Percentiles rank a stretch among this genome's conserved stretches.
Conservation (phyloP, 2,329 filamentous ascomycete genomes). For the Pseudohalonectria lignicola region DNA sequence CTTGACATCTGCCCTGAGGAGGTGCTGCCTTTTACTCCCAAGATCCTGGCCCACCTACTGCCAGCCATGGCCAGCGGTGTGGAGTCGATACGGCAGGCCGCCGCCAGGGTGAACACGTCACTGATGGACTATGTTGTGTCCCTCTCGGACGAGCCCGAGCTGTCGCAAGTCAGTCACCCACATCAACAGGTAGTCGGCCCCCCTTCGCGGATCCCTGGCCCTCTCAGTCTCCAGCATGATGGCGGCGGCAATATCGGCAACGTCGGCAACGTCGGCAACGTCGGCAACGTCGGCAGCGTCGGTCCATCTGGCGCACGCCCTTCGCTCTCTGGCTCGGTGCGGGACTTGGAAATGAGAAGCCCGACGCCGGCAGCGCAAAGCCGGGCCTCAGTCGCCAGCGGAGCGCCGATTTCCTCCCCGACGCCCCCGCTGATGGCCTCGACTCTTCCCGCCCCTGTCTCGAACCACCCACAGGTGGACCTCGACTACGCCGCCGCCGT, state of each 20-base stretch:
- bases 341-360: slow-evolving; percentile 41
- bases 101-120: slow-evolving; percentile 78
- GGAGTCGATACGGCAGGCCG: slow-evolving; percentile 79
- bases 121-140: slow-evolving; percentile 93
- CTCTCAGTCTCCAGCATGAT: slow-evolving; percentile 27
- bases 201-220: slow-evolving; percentile 25
- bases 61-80: slow-evolving; percentile 90
- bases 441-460: slow-evolving; percentile 29
- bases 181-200: slow-evolving; percentile 11
- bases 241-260: neutral
- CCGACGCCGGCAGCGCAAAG: slow-evolving; percentile 29
- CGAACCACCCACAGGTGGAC: slow-evolving; percentile 46
- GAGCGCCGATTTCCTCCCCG: slow-evolving; percentile 21
- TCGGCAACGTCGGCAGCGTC: too few species aligned
- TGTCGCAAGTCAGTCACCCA: slow-evolving; percentile 19
- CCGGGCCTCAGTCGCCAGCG: slow-evolving; percentile 26
- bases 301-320: slow-evolving; percentile 37
- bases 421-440: slow-evolving; percentile 29
- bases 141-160: slow-evolving; percentile 59
- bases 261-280: neutral
- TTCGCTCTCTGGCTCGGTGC: slow-evolving; percentile 37
- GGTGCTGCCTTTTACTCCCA: slow-evolving; percentile 87
- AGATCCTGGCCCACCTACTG: slow-evolving; percentile 80
- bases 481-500: slow-evolving; percentile 96
- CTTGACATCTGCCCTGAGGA: slow-evolving; percentile 97